Evolutionary conservation across 2,329 filamentous ascomycete species (phyloP).

Genomic region (Sporothrix brasiliensis): DNA sequence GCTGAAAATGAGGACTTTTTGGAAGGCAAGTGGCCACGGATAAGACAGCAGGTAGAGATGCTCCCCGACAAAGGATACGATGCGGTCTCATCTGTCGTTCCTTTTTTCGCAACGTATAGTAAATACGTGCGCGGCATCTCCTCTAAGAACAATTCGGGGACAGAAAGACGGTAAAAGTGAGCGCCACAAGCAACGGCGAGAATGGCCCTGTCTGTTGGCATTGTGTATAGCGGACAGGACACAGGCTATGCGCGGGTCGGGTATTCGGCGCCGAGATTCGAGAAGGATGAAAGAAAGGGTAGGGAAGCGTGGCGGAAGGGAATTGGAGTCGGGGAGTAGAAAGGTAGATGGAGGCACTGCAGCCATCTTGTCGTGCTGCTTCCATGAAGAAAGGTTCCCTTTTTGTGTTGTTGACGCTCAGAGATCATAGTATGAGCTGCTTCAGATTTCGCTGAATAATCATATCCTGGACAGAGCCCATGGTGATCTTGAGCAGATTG

Average conservation of each 20-base stretch:
- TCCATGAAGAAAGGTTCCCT: not conserved
- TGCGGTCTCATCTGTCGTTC: not conserved
- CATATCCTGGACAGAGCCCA: conserved; percentile 85
- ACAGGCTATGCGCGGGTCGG: conserved; percentile 12
- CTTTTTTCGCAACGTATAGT: not conserved
- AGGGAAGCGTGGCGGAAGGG: conserved; percentile 3
- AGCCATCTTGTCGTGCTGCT: conserved; percentile 6
- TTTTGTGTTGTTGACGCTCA: not conserved
- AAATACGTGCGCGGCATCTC: conserved; percentile 20
- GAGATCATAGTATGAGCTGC: conserved; percentile 69
- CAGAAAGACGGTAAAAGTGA: not conserved
- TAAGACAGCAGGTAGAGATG: not conserved
- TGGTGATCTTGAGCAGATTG: conserved; percentile 81
- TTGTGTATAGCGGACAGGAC: conserved; percentile 2
- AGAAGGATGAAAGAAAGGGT: not conserved
- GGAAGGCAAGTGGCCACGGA: not conserved
- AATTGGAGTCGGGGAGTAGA: not conserved
- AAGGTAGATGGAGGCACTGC: not conserved
- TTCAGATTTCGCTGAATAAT: conserved; percentile 83
- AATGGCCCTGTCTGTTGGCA: conserved; percentile 2
- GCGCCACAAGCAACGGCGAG: not conserved
- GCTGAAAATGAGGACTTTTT: conserved; percentile 8
- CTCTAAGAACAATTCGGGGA: not conserved
- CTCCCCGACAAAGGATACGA: not conserved
- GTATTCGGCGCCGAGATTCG: conserved; percentile 25